These are phyloP conservation scores for Rhazya stricta DNA, from an alignment of 257 asterid genomes.

Conservation along the genomic window DNA sequence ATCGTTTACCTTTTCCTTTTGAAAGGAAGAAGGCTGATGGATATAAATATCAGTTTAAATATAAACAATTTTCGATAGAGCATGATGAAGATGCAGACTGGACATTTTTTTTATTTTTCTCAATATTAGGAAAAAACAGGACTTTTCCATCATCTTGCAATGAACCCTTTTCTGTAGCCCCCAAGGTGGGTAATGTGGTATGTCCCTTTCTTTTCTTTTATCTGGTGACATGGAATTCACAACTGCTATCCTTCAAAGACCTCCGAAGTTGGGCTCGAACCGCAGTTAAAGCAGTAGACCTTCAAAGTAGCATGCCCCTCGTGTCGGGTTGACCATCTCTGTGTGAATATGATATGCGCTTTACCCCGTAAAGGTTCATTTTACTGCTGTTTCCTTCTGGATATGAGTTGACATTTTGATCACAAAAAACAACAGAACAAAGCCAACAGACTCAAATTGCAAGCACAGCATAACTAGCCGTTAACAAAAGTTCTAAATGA, in stretches of 20 bases:
- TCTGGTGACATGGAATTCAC: too few species aligned
- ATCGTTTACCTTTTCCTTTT: not conserved
- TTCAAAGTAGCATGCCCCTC: too few species aligned
- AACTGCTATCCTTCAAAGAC: too few species aligned
- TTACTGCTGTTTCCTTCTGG: not conserved
- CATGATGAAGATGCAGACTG: not conserved
- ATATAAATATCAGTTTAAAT: not conserved
- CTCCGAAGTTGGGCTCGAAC: too few species aligned
- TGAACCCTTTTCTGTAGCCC: not conserved
- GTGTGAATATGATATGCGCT: too few species aligned
- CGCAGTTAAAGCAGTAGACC: too few species aligned
- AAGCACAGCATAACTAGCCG: conserved; percentile 13
- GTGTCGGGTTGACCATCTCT: too few species aligned
- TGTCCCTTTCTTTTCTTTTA: too few species aligned
- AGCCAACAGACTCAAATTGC: not conserved
- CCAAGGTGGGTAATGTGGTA: not conserved
- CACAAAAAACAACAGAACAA: not conserved
- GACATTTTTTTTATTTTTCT: too few species aligned
- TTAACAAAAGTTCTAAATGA: conserved; percentile 12
- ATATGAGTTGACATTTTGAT: too few species aligned
- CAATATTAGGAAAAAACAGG: not conserved
- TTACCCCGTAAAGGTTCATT: not conserved
- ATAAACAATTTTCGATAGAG: too few species aligned
- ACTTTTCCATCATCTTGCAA: not conserved
- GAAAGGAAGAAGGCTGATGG: not conserved